Evolutionary conservation across 2,329 filamentous ascomycete species (phyloP).

Genomic region (Trichoderma gracile): DNA sequence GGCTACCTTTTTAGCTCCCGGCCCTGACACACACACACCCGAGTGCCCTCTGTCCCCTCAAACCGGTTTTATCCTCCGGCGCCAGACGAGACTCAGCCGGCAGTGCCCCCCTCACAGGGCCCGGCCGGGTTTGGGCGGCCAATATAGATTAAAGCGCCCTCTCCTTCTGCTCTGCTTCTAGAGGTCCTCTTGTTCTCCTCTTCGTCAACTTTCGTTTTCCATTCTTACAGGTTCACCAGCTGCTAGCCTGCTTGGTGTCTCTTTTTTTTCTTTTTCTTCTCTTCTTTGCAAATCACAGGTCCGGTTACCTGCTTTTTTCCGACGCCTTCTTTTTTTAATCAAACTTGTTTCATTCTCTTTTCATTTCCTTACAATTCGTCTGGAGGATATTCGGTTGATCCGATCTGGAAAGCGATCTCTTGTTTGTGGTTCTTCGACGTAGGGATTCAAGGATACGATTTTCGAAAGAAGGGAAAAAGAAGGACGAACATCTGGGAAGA

Average conservation of each 20-base stretch:
- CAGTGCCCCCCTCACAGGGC: background rate
- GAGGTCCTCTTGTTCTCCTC: constrained; percentile 1
- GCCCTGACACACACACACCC: constrained; percentile 29
- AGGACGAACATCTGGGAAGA: background rate
- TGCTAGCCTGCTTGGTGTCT: constrained; percentile 21
- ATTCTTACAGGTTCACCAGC: constrained; percentile 12
- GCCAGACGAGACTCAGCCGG: constrained; percentile 24
- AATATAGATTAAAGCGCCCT: constrained; percentile 22
- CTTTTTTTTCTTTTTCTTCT: constrained; percentile 30
- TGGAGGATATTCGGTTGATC: constrained; percentile 34
- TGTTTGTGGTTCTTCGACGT: constrained; percentile 14
- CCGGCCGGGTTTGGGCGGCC: constrained; percentile 23
- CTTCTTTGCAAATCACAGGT: constrained; percentile 42
- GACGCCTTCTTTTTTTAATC: constrained; percentile 31
- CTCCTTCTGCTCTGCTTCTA: background rate
- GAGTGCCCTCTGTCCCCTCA: constrained; percentile 8
- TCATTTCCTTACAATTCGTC: constrained; percentile 31
- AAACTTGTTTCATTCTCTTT: constrained; percentile 15
- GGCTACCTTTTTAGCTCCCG: constrained; percentile 10
- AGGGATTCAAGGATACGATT: background rate
- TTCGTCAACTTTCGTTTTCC: constrained; percentile 18
- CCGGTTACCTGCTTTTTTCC: constrained; percentile 49
- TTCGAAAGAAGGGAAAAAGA: background rate
- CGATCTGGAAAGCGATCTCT: constrained; percentile 17
- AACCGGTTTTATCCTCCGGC: constrained; percentile 25